Conservation (phyloP, 345 rosid species). For the Arabidopsis arenosa region DNA sequence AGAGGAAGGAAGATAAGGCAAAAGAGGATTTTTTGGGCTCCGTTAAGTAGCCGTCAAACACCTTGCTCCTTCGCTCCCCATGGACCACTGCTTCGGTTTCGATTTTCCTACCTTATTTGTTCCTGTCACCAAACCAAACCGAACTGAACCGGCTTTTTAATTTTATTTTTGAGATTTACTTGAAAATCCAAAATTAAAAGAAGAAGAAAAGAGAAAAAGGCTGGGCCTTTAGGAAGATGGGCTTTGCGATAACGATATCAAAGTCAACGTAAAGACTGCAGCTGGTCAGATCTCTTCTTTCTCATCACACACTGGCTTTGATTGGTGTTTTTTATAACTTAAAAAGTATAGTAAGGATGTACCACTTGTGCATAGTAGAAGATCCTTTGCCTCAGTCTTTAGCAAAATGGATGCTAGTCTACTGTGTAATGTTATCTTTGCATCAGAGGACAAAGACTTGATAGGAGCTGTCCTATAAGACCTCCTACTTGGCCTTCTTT, state of each 20-base stretch:
- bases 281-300: not conserved
- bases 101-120: slow-evolving; percentile 11
- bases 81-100: slow-evolving; percentile 38
- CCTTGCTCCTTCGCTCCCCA: slow-evolving; percentile 31
- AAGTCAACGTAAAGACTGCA: not conserved
- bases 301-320: not conserved
- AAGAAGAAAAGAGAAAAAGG: not conserved
- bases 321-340: not conserved
- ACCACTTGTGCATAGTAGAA: not conserved
- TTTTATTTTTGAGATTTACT: not conserved
- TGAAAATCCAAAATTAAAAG: not conserved
- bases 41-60: slow-evolving; percentile 46
- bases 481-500: no score
- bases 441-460: no score
- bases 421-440: no score
- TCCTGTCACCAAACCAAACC: slow-evolving; percentile 25
- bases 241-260: not conserved
- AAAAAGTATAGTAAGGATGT: not conserved
- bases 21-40: slow-evolving; percentile 34
- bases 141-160: slow-evolving; percentile 3
- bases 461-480: no score
- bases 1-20: slow-evolving; percentile 46
- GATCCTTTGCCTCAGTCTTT: no score
- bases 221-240: slow-evolving; percentile 6
- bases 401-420: no score